Base-by-base conservation (phyloP, 768 basidiomycete species). In the Pisolithus sp. region DNA sequence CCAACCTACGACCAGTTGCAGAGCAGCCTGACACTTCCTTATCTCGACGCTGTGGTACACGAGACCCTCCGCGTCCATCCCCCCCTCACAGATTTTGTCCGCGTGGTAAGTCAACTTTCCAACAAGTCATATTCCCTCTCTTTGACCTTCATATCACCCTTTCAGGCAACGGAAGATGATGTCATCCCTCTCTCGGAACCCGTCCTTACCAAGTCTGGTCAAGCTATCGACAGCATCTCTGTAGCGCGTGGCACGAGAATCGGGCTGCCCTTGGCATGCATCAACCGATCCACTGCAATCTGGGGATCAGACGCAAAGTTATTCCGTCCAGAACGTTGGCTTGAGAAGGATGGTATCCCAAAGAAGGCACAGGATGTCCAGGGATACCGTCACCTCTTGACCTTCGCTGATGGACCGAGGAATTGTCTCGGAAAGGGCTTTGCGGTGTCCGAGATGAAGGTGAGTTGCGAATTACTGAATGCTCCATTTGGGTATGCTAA, bases 221-320 rank as follows among this genome's bases (percentile, higher is more conserved):
- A 70, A 15, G 13, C 53, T 4, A 62, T 69, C 2, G 57, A 68
- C 41, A 60, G 57, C 12, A 57, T 77, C 20, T 54, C 51, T 13
- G 62, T 78, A n/a, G 52, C 75, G 1, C 69, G 71, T 49, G 76
- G 74, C 20, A 69, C 73, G 1, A 45, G 55, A 5, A 54, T 81
- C 13, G 42, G 10, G 54, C 62, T 18, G 64, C 68, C 53, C 37
- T 57, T 34, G 13, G 34, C 34, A 34, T 34, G 34, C 34, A 34
- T 15, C 34, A 34, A 34, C 34, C 34, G 34, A 13, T 53, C 61
- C 12, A 53, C 57, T 39, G 54, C 42, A 2, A 53, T 70, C 13
- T 69, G 66, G 61, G 69, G 69, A 5, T 37, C 49, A 17, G 59
- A 66, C 44, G 59, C 61, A n/a, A 44, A 49, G 10, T 53, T 62